Conservation (phyloP, 805 yeast species). For the Candida bentonensis region DNA sequence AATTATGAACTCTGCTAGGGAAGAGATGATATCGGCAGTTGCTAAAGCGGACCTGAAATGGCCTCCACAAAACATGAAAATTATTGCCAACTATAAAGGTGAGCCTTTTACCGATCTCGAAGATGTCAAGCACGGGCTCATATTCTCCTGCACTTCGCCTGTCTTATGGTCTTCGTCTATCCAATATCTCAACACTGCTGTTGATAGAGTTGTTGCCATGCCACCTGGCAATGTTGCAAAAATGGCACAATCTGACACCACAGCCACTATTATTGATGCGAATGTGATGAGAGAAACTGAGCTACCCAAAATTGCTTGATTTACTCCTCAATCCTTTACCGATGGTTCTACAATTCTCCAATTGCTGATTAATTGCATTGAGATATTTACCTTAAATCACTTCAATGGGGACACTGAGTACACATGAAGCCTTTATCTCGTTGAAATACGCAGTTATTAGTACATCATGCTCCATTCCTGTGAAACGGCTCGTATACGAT, state of each 20-base stretch:
- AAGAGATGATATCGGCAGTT: conserved; percentile 18
- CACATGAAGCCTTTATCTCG: too few relatives aligned
- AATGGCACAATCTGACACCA: conserved; percentile 7
- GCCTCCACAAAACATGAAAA: conserved; percentile 11
- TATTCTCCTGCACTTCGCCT: conserved; percentile 17
- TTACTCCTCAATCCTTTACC: too few relatives aligned
- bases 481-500: too few relatives aligned
- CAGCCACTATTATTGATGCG: too few relatives aligned
- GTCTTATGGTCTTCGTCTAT: conserved; percentile 20
- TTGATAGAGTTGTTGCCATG: conserved; percentile 11
- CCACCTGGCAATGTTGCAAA: conserved; percentile 20
- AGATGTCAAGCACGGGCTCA: conserved; percentile 15
- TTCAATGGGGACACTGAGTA: too few relatives aligned
- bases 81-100: conserved; percentile 22
- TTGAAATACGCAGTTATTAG: too few relatives aligned
- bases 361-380: too few relatives aligned
- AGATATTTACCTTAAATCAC: too few relatives aligned
- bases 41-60: conserved; percentile 9
- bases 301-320: too few relatives aligned
- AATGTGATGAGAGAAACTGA: too few relatives aligned
- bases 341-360: too few relatives aligned
- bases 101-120: conserved; percentile 16
- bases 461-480: too few relatives aligned
- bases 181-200: conserved; percentile 7
- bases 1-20: conserved; percentile 26